A percentile compares a stretch with the other conserved stretches of the same genome.
Conservation (phyloP, 2,329 filamentous ascomycete species). For the Xylogone sp. region DNA sequence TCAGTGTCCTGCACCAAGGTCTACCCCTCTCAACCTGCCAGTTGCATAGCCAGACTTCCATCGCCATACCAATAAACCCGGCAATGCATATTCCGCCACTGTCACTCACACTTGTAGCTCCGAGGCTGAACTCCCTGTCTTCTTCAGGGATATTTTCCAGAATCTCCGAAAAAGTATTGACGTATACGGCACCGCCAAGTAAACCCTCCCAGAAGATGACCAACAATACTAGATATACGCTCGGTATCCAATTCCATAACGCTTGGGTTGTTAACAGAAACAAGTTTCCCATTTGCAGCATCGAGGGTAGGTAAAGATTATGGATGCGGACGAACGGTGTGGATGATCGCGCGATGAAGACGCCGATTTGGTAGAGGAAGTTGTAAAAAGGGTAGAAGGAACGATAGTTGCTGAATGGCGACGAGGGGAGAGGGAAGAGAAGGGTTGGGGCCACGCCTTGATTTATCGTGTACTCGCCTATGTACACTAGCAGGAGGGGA, state of each 20-base stretch:
- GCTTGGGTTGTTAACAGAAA: conserved; percentile 70
- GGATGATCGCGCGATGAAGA: conserved; percentile 90
- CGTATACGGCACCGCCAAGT: conserved; percentile 87
- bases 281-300: conserved; percentile 80
- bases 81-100: conserved; percentile 87
- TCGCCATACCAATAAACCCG: conserved; percentile 74
- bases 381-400: conserved; percentile 94
- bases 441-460: conserved; percentile 89
- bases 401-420: conserved; percentile 77
- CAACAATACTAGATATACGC: conserved; percentile 78
- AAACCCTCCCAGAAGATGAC: conserved; percentile 94
- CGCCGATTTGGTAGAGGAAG: conserved; percentile 90
- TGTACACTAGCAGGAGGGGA: conserved; percentile 85
- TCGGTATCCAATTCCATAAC: conserved; percentile 76
- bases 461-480: conserved; percentile 97
- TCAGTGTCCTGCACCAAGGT: conserved; percentile 57
- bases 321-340: conserved; percentile 83
- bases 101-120: conserved; percentile 88
- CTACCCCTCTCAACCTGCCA: conserved; percentile 82
- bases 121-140: conserved; percentile 87
- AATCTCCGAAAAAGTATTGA: conserved; percentile 94
- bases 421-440: conserved; percentile 72
- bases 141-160: conserved; percentile 72
- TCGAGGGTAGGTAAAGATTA: conserved; percentile 73
- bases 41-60: conserved; percentile 78